Base-by-base conservation (phyloP, 768 basidiomycete genomes). In the Termitomyces bulborhizus region DNA sequence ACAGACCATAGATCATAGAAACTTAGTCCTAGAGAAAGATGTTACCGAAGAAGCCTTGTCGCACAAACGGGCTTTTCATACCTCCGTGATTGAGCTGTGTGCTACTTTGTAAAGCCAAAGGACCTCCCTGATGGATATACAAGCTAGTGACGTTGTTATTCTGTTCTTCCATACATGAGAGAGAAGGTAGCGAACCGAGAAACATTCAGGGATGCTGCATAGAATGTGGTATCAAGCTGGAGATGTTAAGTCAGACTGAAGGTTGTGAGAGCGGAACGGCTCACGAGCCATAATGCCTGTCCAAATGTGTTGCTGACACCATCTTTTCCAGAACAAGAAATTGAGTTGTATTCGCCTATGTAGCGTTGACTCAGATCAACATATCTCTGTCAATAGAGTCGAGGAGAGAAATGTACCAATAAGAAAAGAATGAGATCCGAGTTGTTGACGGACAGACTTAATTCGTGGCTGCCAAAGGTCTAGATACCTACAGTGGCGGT, bases 381-480 rank as follows among this genome's bases (percentile, higher is more conserved):
- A 12, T 9, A 34, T 8, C 26, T 27, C 21, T 42, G 21, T 15
- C 24, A 29, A 39, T 36, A 7, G 15, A 29, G 41, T 32, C 21
- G 48, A 4, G 6, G 8, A 44, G 11, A 6, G 8, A 40, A 9
- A 54, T 59, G 39, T 53, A 78, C 78, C 80, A 47, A 81, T 76
- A 37, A 76, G 68, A 52, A 81, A 82, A 11, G 73, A 64, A 52
- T 81, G 72, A 6, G 73, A 69, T 3, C 79, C 80, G 7, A 81
- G 71, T 50, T 75, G 73, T 32, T 71, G 66, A 32, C 80, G 72
- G 12, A 81, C 74, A 3, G 72, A 69, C 32, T 70, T 66, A 32
- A 82, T 80, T 31, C 79, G 71, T 3, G 78, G 80, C 61, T 79
- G 79, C 78, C 79, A 81, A 42, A 80, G 66, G 61, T 81, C 79